Evolutionary conservation across 2,329 filamentous ascomycete genomes (phyloP), one percentile per base, ranked within the genome.

Genomic region (Fusarium sacchari): DNA sequence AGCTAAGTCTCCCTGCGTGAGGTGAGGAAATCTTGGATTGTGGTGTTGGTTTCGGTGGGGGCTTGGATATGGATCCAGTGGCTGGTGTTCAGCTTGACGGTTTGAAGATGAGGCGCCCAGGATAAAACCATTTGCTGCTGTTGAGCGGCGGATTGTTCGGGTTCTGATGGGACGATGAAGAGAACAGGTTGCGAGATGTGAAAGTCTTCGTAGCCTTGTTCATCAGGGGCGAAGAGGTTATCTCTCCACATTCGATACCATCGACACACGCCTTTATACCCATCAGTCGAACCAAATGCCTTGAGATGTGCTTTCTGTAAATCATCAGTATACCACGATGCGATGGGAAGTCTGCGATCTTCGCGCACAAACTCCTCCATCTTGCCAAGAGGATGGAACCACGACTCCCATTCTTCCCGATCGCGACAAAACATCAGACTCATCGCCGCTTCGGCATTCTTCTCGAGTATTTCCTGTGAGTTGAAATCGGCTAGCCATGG

Each of bases 31-130:
- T 55, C n/a, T 6, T 68, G 67, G 15, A 80, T 79, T 2, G 67
- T 65, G 20, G 46, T 11, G 60, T 80, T 80, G 28, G 76, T 76
- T 44, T 76, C 70, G 7, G 42, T 28, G 3, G 76, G 63, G 3
- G 53, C 68, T 65, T 84, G 82, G 10, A 81, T 57, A 13, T 81
- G 78, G 5, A 79, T 64, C 78, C 81, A 84, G 71, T 84, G 83
- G 1, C 81, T 80, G 1, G 79, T 74, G 10, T 81, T 74, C 3
- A 84, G 34, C 30, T 60, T 76, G 14, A 78, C 79, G 24, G 83
- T 81, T 2, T 82, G 84, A 47, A 88, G 71, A 13, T 85, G 59
- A 0, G 68, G 56, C 3, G 74, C 32, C 80, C 80, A 81, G 11
- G 71, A 61, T 15, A 69, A 62, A 3, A 80, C 32, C 75, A 80